Conservation (phyloP, 192 early-diverging fungal genomes). For the Dimargaris cristalligena region DNA sequence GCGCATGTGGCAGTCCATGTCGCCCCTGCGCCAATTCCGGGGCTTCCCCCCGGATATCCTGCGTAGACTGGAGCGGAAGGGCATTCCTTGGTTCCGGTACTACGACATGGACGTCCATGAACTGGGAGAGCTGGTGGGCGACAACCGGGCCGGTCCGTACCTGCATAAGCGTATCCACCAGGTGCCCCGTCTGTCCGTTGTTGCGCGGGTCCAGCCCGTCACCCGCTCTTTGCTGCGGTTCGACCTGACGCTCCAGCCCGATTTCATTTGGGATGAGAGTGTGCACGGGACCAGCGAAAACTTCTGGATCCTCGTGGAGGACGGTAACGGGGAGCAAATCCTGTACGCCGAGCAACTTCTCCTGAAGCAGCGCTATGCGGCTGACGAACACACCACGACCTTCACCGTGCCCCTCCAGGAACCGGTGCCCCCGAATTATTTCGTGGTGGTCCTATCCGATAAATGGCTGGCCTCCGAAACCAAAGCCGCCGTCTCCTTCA, state of each 20-base stretch:
- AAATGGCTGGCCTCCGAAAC: slow-evolving; percentile 91
- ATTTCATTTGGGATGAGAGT: slow-evolving; percentile 88
- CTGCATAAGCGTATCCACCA: slow-evolving; percentile 82
- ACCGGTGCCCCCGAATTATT: slow-evolving; percentile 92
- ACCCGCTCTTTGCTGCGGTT: slow-evolving; percentile 80
- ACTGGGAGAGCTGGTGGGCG: slow-evolving; percentile 75
- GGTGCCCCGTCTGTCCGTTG: slow-evolving; percentile 83
- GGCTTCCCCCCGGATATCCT: slow-evolving; percentile 62
- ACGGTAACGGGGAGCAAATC: slow-evolving; percentile 79
- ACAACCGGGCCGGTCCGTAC: slow-evolving; percentile 75
- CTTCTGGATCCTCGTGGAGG: slow-evolving; percentile 93
- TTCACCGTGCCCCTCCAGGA: slow-evolving; percentile 87
- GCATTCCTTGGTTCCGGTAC: slow-evolving; percentile 89
- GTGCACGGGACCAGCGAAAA: slow-evolving; percentile 66
- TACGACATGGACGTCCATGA: slow-evolving; percentile 83
- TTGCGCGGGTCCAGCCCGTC: slow-evolving; percentile 82
- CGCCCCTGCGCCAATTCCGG: slow-evolving; percentile 81
- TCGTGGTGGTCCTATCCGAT: slow-evolving; percentile 82
- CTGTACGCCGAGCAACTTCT: slow-evolving; percentile 85
- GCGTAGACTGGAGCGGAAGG: slow-evolving; percentile 77
- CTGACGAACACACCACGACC: slow-evolving; percentile 67
- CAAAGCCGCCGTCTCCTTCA: slow-evolving; percentile 80
- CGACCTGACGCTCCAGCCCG: slow-evolving; percentile 81
- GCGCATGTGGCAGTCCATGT: slow-evolving; percentile 88
- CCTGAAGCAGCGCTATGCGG: slow-evolving; percentile 64